These are phyloP conservation scores for Aspergillus indologenus DNA, from an alignment of 495 filamentous ascomycete genomes.

Conservation along the genomic window DNA sequence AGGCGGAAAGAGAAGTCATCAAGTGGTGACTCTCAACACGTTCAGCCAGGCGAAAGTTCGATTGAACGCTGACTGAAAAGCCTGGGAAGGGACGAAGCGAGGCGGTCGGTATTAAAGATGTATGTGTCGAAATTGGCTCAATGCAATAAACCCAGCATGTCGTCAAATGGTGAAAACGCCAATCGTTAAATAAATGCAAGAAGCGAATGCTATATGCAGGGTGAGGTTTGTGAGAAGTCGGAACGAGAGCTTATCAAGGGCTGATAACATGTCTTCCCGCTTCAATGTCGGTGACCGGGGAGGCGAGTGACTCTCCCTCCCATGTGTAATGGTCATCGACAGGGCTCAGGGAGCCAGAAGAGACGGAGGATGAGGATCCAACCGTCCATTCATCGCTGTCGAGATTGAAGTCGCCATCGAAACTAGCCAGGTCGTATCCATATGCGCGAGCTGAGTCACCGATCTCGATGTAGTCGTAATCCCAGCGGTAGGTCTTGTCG, in stretches of 20 bases:
- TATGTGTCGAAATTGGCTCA: constrained; percentile 45
- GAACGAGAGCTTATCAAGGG: constrained; percentile 14
- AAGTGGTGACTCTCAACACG: background rate
- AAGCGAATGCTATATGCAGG: constrained; percentile 32
- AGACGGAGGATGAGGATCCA: constrained; percentile 68
- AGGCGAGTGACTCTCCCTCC: constrained; percentile 60
- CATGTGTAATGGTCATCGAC: constrained; percentile 60
- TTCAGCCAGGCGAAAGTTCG: constrained; percentile 1
- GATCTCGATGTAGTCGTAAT: constrained; percentile 89
- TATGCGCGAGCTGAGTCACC: constrained; percentile 58
- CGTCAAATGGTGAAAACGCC: constrained; percentile 42
- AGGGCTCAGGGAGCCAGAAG: constrained; percentile 59
- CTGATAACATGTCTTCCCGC: constrained; percentile 38
- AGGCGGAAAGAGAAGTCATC: background rate
- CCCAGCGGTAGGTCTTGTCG: constrained; percentile 86
- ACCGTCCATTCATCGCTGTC: constrained; percentile 73
- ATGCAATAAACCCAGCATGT: constrained; percentile 47
- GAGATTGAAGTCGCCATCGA: constrained; percentile 54
- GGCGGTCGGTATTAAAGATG: constrained; percentile 32
- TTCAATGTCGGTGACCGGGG: constrained; percentile 49
- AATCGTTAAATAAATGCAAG: constrained; percentile 33
- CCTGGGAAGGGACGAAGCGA: constrained; percentile 16
- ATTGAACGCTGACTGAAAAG: constrained; percentile 8
- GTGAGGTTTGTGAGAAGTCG: constrained; percentile 11
- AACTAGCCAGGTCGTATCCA: constrained; percentile 54